Conservation (phyloP, 352 stramenopile genomes). For the Paralagenidium karlingii region DNA sequence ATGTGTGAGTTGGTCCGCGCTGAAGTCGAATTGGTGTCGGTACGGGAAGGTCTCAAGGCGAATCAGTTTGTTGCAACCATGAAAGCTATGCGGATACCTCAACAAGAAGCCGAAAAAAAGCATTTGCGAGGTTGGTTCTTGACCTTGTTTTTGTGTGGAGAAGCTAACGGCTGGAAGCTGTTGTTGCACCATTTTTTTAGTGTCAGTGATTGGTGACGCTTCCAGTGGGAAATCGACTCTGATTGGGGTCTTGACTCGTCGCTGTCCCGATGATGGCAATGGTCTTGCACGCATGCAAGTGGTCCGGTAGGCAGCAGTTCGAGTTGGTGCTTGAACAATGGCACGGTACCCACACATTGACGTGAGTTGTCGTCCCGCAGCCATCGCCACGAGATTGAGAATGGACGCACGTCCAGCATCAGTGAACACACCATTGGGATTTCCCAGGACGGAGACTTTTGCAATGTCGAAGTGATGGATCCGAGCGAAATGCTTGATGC, state of each 20-base stretch:
- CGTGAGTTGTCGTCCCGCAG: conserved; percentile 10
- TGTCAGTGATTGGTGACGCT: conserved; percentile 80
- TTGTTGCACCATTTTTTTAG: conserved; percentile 11
- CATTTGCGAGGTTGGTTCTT: conserved; percentile 30
- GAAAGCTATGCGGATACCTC: conserved; percentile 28
- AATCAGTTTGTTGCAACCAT: conserved; percentile 28
- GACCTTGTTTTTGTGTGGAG: not conserved
- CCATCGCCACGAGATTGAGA: conserved; percentile 84
- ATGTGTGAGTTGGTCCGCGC: conserved; percentile 70
- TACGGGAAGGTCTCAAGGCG: conserved; percentile 24
- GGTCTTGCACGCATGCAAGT: conserved; percentile 83
- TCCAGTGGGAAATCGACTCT: conserved; percentile 85
- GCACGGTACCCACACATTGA: no score
- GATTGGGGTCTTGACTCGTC: conserved; percentile 77
- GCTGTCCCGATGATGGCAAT: conserved; percentile 71
- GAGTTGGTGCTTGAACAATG: not conserved
- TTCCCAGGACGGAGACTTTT: conserved; percentile 9
- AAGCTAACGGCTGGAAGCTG: no score
- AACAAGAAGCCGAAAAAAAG: conserved; percentile 39
- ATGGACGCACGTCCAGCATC: conserved; percentile 80
- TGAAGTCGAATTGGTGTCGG: conserved; percentile 46
- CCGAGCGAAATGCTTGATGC: conserved; percentile 4
- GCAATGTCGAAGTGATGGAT: conserved; percentile 3
- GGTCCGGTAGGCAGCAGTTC: conserved; percentile 23
- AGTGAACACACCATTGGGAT: conserved; percentile 72